Evolutionary conservation across 1,139 yeast species (phyloP), one percentile per base, ranked within the genome.

Genomic region (Pichia sp.): DNA sequence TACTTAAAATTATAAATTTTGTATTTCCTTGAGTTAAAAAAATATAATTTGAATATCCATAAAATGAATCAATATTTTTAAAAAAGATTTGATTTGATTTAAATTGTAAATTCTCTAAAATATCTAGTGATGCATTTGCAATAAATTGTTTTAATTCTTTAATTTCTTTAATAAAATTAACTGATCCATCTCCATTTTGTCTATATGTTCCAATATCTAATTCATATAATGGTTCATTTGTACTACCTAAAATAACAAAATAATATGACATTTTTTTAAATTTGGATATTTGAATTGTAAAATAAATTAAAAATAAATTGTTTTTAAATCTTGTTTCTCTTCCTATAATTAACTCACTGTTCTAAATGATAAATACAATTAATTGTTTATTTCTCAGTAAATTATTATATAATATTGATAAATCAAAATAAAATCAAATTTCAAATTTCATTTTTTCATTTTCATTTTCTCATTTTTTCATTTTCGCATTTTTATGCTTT

Each of bases 71-170:
- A 25, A 92, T 78, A 45, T 79, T 79, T 43, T 92, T 92, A 54
- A 89, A 69, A 60, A 86, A 78, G 63, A 83, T 72, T 40, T 76
- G 73, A 54, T 74, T 78, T 11, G 79, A 72, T 44, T 79, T 76
- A 95, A 96, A 90, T 60, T 89, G 97, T 3, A 80, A 70, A 58
- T 89, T 96, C 57, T 92, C 97, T 1, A 94, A 82, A 27, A 92
- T 73, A 63, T 92, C 99, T 39, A 94, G 69, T 3, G 97, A 80
- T 0, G 96, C 78, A 63, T 92, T 95, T 38, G 92, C 76, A 35
- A 94, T 82, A 62, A 89, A 90, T 27, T 97, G 97, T 58, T 85
- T 80, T 44, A 90, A 69, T 63, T 90, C 97, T 58, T 78, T 78
- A 64, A 87, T 78, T 49, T 82, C 86, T 29, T 77, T 72, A 1